Conservation (phyloP, 225 moss, liverwort and hornwort genomes). For the Thuidium tamariscinum region DNA sequence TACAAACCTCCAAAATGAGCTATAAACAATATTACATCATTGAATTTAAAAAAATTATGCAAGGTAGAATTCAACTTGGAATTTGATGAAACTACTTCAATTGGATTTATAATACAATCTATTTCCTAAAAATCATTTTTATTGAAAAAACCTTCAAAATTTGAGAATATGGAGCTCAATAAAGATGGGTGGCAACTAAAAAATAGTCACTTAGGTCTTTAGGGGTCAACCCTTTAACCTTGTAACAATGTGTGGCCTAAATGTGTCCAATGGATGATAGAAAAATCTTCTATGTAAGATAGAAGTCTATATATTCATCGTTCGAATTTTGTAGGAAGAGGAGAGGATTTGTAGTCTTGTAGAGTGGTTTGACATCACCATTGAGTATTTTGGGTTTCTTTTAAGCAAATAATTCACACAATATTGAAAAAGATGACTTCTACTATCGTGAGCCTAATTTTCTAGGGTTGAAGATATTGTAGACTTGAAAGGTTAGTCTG, state of each 20-base stretch:
- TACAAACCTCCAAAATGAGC: too few species aligned
- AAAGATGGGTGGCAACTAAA: too few species aligned
- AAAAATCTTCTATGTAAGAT: not conserved
- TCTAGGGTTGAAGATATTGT: not conserved
- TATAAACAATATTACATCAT: too few species aligned
- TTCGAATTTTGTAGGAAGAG: not conserved
- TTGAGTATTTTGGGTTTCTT: rapidly evolving
- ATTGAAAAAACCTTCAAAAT: too few species aligned
- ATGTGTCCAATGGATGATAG: not conserved
- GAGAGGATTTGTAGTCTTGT: rapidly evolving
- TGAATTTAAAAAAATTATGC: too few species aligned
- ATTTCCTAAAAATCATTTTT: too few species aligned
- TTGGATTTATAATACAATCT: too few species aligned
- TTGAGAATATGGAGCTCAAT: too few species aligned
- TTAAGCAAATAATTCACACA: not conserved
- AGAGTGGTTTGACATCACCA: not conserved
- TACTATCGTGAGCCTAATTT: too few species aligned
- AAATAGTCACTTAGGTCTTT: too few species aligned
- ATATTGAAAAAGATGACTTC: rapidly evolving
- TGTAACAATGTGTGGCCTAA: rapidly evolving
- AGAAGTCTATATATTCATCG: not conserved
- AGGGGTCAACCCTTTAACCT: not conserved
- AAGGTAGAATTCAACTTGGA: too few species aligned
- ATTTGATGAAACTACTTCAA: too few species aligned
- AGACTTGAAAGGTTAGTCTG: rapidly evolving